Percentiles rank a stretch among this genome's conserved stretches.
phyloP scores from a whole-genome alignment of 148 eudicot species.

The Talinum fruticosum region DNA sequence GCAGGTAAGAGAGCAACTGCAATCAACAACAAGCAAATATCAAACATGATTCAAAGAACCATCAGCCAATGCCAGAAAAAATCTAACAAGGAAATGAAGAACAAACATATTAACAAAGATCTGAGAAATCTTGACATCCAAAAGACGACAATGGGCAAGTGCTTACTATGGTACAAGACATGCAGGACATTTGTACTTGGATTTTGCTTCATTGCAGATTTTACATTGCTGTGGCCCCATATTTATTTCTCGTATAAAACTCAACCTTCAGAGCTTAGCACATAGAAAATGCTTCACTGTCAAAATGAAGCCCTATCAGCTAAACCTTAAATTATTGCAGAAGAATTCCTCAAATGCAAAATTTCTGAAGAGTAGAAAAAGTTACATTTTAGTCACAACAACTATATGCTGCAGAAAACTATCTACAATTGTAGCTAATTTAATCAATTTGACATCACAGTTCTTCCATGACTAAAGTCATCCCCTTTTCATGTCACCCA shows the following conservation, averaged over 20 bases:
- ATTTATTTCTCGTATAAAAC: background rate
- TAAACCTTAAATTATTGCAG: background rate
- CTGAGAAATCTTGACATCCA: background rate
- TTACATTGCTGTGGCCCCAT: slow-evolving; percentile 58
- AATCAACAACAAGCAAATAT: slow-evolving; percentile 10
- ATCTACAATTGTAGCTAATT: too few species aligned
- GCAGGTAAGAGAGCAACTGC: slow-evolving; percentile 67
- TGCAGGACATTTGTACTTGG: slow-evolving; percentile 76
- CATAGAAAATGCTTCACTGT: background rate
- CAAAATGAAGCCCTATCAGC: background rate
- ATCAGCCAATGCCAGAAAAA: background rate
- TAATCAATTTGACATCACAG: background rate
- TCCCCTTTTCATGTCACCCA: background rate
- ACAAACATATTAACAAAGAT: background rate
- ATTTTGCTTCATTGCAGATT: slow-evolving; percentile 66
- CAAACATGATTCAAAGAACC: background rate
- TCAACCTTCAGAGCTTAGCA: background rate
- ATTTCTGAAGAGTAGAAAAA: too few species aligned
- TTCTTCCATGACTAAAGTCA: background rate
- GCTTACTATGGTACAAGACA: slow-evolving; percentile 73
- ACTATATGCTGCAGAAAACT: too few species aligned
- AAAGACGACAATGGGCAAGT: background rate
- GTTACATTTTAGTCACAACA: too few species aligned
- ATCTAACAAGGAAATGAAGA: background rate
- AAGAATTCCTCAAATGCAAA: background rate